phyloP scores from a whole-genome alignment of 169 alveolate species.

The Nephromyces sp. region DNA sequence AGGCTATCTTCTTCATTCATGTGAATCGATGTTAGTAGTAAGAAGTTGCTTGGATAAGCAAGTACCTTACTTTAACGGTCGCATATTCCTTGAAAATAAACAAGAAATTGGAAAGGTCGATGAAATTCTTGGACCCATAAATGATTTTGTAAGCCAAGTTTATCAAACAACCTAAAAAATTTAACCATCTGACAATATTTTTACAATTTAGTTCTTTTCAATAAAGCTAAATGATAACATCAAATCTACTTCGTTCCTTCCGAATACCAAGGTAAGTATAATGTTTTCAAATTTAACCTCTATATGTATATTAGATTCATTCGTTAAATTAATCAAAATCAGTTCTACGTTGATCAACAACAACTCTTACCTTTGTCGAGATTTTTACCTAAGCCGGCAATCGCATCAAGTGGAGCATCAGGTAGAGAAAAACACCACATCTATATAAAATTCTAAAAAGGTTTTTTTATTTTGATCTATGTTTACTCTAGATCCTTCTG shows the following conservation, averaged over 20 bases:
- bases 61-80: slow-evolving; percentile 88
- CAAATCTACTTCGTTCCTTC: slow-evolving; percentile 65
- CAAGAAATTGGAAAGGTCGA: slow-evolving; percentile 88
- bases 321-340: no score
- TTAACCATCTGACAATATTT: no score
- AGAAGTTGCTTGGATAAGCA: no score
- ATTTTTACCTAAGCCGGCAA: slow-evolving; percentile 46
- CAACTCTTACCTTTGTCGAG: slow-evolving; percentile 72
- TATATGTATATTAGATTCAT: no score
- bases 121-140: slow-evolving; percentile 86
- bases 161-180: no score
- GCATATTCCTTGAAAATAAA: slow-evolving; percentile 81
- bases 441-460: no score
- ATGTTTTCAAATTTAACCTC: no score
- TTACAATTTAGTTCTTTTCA: slow-evolving; percentile 68
- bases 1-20: no score
- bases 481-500: no score
- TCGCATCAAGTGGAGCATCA: background rate
- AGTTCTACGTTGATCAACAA: slow-evolving; percentile 55
- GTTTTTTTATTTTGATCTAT: no score
- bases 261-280: slow-evolving; percentile 59
- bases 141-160: slow-evolving; percentile 67
- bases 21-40: no score
- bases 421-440: no score
- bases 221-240: slow-evolving; percentile 68